Evolutionary conservation across 805 yeast genomes (phyloP).

Genomic region (Maudiozyma pseudohumilis): DNA sequence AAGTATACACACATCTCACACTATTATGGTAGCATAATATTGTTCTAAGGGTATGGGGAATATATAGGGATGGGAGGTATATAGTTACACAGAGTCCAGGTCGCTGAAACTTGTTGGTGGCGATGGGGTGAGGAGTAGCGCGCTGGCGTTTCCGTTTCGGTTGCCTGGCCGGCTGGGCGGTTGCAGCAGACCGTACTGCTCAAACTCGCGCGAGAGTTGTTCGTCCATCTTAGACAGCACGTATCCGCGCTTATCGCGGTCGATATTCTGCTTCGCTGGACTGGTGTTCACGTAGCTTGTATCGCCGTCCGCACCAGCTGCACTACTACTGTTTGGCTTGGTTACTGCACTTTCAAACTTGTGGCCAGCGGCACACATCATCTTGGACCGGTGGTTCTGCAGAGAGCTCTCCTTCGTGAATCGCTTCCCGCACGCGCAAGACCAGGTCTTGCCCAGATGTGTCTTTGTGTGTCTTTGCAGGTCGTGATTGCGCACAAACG

Average conservation of each 20-base stretch:
- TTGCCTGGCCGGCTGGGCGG: constrained; percentile 7
- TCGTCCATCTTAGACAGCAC: constrained; percentile 18
- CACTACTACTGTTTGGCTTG: constrained; percentile 7
- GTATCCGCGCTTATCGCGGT: constrained; percentile 13
- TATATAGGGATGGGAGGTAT: no score
- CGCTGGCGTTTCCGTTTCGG: neutral
- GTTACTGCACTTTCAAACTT: constrained; percentile 21
- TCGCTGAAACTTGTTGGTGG: constrained; percentile 12
- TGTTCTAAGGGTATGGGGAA: no score
- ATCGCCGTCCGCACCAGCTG: neutral
- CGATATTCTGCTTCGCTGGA: constrained; percentile 20
- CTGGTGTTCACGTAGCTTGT: constrained; percentile 7
- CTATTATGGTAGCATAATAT: no score
- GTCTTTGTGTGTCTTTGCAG: constrained; percentile 81
- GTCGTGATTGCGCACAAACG: constrained; percentile 94
- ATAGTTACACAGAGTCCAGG: constrained; percentile 25
- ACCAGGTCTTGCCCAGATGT: constrained; percentile 62
- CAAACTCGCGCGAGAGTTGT: constrained; percentile 15
- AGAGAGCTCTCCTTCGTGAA: constrained; percentile 87
- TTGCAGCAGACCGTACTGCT: constrained; percentile 13
- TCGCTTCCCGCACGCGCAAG: constrained; percentile 89
- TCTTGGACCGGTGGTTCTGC: constrained; percentile 66
- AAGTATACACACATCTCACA: no score
- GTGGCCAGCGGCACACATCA: constrained; percentile 71
- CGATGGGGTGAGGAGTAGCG: constrained; percentile 15